Evolutionary conservation across 1,284 basidiomycete species (phyloP).

Genomic region (Athelia psychrophila): DNA sequence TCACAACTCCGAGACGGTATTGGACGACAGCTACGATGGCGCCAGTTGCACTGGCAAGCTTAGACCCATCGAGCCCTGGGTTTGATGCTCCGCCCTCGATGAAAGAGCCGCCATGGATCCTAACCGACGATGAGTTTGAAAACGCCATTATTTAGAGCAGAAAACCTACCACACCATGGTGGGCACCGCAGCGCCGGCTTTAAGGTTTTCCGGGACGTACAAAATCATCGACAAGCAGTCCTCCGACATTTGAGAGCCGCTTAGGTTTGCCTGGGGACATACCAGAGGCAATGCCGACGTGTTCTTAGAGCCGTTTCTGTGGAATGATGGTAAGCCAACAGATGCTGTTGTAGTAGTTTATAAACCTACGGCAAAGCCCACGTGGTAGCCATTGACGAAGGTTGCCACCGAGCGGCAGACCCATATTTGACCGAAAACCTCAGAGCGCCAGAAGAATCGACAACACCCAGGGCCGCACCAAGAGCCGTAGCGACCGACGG

Average conservation of each 20-base stretch:
- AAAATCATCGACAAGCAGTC: slow-evolving; percentile 78
- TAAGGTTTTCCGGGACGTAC: slow-evolving; percentile 55
- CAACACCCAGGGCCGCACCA: slow-evolving; percentile 52
- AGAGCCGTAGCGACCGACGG: slow-evolving; percentile 43
- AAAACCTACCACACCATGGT: slow-evolving; percentile 62
- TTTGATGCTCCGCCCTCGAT: slow-evolving; percentile 66
- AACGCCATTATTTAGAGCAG: too few relatives aligned
- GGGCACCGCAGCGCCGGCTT: slow-evolving; percentile 37
- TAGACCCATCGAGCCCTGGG: slow-evolving; percentile 77
- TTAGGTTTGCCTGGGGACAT: slow-evolving; percentile 62
- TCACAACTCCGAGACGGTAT: slow-evolving; percentile 78
- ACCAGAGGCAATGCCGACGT: slow-evolving; percentile 57
- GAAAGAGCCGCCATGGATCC: slow-evolving; percentile 90
- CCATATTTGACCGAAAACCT: slow-evolving; percentile 69
- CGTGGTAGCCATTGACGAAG: slow-evolving; percentile 46
- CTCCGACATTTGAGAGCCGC: slow-evolving; percentile 54
- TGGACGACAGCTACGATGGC: slow-evolving; percentile 86
- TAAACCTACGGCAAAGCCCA: slow-evolving; percentile 65
- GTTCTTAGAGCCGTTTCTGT: slow-evolving; percentile 51
- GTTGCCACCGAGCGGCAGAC: slow-evolving; percentile 55
- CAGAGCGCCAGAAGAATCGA: slow-evolving; percentile 43
- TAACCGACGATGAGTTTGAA: slow-evolving; percentile 25
- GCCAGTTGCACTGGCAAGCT: slow-evolving; percentile 66
- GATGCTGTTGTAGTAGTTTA: background rate
- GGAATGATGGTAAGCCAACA: slow-evolving; percentile 1